These are phyloP conservation scores for Taphrina betulina DNA, from an alignment of 1,139 yeast species.

Conservation along the genomic window DNA sequence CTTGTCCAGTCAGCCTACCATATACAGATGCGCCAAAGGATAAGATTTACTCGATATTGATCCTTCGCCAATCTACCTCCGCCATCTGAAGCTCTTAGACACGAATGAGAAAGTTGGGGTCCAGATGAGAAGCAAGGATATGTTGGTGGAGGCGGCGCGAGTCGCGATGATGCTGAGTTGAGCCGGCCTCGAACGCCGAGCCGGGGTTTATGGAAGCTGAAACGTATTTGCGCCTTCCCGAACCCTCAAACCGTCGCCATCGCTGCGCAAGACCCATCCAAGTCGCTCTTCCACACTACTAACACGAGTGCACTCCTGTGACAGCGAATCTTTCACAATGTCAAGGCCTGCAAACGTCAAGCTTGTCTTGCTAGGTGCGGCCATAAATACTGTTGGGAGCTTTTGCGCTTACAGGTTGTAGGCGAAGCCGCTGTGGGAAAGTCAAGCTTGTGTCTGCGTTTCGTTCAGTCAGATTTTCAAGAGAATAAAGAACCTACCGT, in stretches of 20 bases:
- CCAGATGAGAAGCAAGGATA: too few relatives aligned
- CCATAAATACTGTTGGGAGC: constrained; percentile 43
- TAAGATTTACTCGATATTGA: constrained; percentile 18
- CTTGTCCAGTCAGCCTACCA: not conserved
- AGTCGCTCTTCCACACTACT: too few relatives aligned
- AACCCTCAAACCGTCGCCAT: too few relatives aligned
- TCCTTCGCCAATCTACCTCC: constrained; percentile 30
- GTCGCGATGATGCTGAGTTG: too few relatives aligned
- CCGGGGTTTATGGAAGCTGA: too few relatives aligned
- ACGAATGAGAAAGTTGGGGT: too few relatives aligned
- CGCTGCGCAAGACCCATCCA: too few relatives aligned
- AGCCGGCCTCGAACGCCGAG: too few relatives aligned
- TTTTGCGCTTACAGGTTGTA: constrained; percentile 76
- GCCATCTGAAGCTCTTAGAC: constrained; percentile 13
- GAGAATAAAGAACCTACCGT: constrained; percentile 64
- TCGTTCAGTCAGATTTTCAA: constrained; percentile 93
- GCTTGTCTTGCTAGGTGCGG: constrained; percentile 38
- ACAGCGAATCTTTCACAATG: too few relatives aligned
- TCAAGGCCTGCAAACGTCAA: constrained; percentile 34
- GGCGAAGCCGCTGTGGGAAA: constrained; percentile 99
- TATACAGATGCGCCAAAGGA: not conserved
- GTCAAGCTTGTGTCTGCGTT: constrained; percentile 85
- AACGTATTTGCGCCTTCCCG: too few relatives aligned
- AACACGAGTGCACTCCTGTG: too few relatives aligned
- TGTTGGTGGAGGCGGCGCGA: too few relatives aligned